phyloP scores from a whole-genome alignment of 441 rosid species.

The Hura crepitans region DNA sequence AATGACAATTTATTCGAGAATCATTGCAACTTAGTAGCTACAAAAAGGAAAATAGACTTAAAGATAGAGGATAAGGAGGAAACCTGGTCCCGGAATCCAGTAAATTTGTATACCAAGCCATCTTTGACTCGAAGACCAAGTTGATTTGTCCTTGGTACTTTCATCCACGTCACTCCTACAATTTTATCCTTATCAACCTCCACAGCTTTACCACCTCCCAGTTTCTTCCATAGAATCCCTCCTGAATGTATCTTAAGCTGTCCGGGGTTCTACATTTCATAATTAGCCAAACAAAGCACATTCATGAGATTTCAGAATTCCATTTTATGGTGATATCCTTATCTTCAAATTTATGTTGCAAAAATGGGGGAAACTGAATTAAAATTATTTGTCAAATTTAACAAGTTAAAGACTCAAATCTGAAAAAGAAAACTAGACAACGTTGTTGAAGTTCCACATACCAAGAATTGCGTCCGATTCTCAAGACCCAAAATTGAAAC shows the following conservation, averaged over 20 bases:
- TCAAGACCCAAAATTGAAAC: background rate
- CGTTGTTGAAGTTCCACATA: too few species aligned
- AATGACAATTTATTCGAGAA: background rate
- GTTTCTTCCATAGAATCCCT: slow-evolving; percentile 91
- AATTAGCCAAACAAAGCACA: slow-evolving; percentile 1
- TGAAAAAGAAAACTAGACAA: too few species aligned
- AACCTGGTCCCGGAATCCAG: slow-evolving; percentile 90
- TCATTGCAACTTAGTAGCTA: background rate
- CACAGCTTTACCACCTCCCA: slow-evolving; percentile 92
- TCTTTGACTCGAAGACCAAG: slow-evolving; percentile 67
- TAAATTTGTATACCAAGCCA: slow-evolving; percentile 76
- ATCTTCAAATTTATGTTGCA: background rate
- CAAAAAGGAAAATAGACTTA: background rate
- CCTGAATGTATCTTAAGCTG: slow-evolving; percentile 67
- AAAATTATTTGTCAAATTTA: too few species aligned
- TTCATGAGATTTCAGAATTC: background rate
- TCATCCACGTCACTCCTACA: slow-evolving; percentile 74
- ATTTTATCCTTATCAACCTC: slow-evolving; percentile 85
- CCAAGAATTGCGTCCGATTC: background rate
- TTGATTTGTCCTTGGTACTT: slow-evolving; percentile 78
- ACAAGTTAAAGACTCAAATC: too few species aligned
- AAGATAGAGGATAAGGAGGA: background rate
- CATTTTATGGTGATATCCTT: background rate
- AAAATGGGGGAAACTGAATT: background rate
- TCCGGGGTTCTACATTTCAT: slow-evolving; percentile 68